Evolutionary conservation across 805 yeast species (phyloP).

Genomic region (Vanderwaltozyma tropicalis): DNA sequence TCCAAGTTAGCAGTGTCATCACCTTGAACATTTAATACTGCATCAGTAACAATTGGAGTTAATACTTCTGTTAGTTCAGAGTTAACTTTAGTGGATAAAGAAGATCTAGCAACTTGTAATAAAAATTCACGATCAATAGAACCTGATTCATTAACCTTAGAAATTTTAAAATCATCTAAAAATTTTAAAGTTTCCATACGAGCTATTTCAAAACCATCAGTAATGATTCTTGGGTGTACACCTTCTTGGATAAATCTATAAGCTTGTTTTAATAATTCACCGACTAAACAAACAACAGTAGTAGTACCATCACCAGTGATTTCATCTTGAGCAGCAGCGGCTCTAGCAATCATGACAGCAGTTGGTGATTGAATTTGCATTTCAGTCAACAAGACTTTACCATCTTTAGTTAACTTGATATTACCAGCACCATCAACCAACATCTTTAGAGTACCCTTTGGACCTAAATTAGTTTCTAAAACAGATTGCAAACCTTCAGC

Average conservation of each 20-base stretch:
- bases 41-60: conserved; percentile 93
- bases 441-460: conserved; percentile 94
- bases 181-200: conserved; percentile 62
- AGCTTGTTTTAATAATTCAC: conserved; percentile 89
- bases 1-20: conserved; percentile 47
- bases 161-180: conserved; percentile 55
- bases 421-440: conserved; percentile 94
- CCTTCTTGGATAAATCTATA: conserved; percentile 88
- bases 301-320: conserved; percentile 99
- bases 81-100: conserved; percentile 78
- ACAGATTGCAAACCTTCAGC: conserved; percentile 96
- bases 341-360: conserved; percentile 87
- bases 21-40: conserved; percentile 69
- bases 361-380: conserved; percentile 95
- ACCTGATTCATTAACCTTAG: conserved; percentile 27
- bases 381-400: conserved; percentile 83
- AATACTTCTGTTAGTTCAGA: conserved; percentile 67
- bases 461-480: conserved; percentile 84
- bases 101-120: conserved; percentile 83
- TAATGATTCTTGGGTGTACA: conserved; percentile 86
- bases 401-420: conserved; percentile 93
- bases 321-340: conserved; percentile 98
- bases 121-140: conserved; percentile 74
- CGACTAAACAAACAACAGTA: conserved; percentile 86
- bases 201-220: conserved; percentile 91